A percentile compares a stretch with the other conserved stretches of the same genome.
phyloP scores from a whole-genome alignment of 345 rosid species.

The Melaleuca quinquenervia region DNA sequence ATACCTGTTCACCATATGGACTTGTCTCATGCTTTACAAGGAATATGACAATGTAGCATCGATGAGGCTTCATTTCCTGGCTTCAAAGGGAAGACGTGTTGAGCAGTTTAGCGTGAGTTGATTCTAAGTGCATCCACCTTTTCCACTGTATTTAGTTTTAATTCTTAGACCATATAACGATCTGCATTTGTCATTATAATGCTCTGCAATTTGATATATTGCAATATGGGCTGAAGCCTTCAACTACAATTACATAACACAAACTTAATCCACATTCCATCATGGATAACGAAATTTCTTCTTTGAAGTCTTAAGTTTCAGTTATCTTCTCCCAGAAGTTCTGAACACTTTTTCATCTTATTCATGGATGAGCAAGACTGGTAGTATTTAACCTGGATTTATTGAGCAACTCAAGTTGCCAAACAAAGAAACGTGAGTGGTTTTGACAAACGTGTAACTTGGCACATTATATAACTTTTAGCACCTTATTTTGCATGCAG shows the following conservation, averaged over 20 bases:
- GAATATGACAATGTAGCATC: slow-evolving; percentile 64
- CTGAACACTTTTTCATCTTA: not conserved
- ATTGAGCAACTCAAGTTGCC: not conserved
- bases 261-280: not conserved
- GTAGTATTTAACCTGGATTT: not conserved
- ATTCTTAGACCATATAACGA: not conserved
- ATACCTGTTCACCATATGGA: slow-evolving; percentile 80
- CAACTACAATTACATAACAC: not conserved
- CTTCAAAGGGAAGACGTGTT: slow-evolving; percentile 59
- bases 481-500: not conserved
- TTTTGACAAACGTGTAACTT: not conserved
- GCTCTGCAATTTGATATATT: not conserved
- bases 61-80: slow-evolving; percentile 81
- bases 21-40: slow-evolving; percentile 84
- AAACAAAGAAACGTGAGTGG: not conserved
- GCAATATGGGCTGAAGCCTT: not conserved
- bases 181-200: not conserved
- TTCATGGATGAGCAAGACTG: not conserved
- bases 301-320: not conserved
- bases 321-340: not conserved
- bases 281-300: not conserved
- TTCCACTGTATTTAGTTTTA: not conserved
- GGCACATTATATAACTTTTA: not conserved
- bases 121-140: not conserved
- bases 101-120: slow-evolving; percentile 90